These are phyloP conservation scores for Colletotrichum destructivum DNA, from an alignment of 2,329 filamentous ascomycete genomes.

Conservation along the genomic window DNA sequence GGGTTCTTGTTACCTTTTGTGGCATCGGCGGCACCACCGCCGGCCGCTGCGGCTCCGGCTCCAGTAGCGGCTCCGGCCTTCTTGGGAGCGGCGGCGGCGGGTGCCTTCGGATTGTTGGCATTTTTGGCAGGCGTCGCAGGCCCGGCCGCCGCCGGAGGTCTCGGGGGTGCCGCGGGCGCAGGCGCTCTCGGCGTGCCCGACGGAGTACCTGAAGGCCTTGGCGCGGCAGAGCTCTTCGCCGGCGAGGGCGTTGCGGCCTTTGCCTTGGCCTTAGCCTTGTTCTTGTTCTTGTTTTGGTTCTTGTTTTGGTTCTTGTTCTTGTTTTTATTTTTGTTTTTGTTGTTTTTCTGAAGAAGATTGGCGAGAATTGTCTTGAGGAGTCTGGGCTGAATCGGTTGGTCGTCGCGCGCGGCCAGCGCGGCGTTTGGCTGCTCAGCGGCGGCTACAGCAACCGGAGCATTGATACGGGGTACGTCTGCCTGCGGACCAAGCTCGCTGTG, in stretches of 20 bases:
- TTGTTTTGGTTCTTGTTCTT: not conserved
- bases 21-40: conserved; percentile 4
- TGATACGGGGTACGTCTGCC: conserved; percentile 22
- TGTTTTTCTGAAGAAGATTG: conserved; percentile 3
- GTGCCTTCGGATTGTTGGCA: not conserved
- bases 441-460: conserved; percentile 1
- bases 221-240: not conserved
- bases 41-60: conserved; percentile 22
- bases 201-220: not conserved
- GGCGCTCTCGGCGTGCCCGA: not conserved
- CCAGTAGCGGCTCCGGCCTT: conserved; percentile 5
- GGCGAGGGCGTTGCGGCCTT: too few relatives aligned
- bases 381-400: not conserved
- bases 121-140: not conserved
- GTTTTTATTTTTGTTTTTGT: conserved; percentile 23
- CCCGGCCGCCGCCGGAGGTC: too few relatives aligned
- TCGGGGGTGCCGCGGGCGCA: too few relatives aligned
- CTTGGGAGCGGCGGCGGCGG: conserved; percentile 16
- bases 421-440: conserved; percentile 30
- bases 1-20: conserved; percentile 27
- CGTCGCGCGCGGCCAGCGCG: conserved; percentile 11
- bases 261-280: not conserved
- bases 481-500: conserved; percentile 12
- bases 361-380: conserved; percentile 10
- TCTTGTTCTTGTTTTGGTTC: not conserved